These are phyloP conservation scores for Cercospora canescens DNA, from an alignment of 2,329 filamentous ascomycete species.

Conservation along the genomic window DNA sequence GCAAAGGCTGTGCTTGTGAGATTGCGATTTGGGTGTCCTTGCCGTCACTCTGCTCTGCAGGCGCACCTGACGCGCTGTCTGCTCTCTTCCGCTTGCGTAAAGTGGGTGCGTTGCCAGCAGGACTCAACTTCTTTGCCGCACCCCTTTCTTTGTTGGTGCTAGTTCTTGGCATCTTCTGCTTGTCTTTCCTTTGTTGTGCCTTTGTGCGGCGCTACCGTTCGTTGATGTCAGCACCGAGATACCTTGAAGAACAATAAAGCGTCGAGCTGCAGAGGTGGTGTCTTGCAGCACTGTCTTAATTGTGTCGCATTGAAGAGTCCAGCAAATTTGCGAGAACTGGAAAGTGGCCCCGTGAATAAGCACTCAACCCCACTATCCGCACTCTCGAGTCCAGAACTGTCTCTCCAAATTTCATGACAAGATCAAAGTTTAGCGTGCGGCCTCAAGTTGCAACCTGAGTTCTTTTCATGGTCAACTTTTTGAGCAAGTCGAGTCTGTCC, in stretches of 20 bases:
- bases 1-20: not conserved
- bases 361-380: not conserved
- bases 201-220: not conserved
- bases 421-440: no score
- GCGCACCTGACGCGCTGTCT: not conserved
- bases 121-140: not conserved
- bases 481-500: constrained; percentile 10
- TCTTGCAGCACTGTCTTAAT: not conserved
- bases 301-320: not conserved
- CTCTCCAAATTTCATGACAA: no score
- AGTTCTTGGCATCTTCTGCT: not conserved
- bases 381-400: no score
- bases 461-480: constrained; percentile 2
- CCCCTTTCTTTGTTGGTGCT: not conserved
- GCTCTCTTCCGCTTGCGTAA: not conserved
- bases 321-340: not conserved
- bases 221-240: not conserved
- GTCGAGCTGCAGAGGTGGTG: not conserved
- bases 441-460: not conserved
- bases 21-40: not conserved
- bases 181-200: not conserved
- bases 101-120: not conserved
- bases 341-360: not conserved
- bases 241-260: not conserved
- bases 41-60: not conserved